Conservation (phyloP, 306 rosid species). For the Spatholobus suberectus region DNA sequence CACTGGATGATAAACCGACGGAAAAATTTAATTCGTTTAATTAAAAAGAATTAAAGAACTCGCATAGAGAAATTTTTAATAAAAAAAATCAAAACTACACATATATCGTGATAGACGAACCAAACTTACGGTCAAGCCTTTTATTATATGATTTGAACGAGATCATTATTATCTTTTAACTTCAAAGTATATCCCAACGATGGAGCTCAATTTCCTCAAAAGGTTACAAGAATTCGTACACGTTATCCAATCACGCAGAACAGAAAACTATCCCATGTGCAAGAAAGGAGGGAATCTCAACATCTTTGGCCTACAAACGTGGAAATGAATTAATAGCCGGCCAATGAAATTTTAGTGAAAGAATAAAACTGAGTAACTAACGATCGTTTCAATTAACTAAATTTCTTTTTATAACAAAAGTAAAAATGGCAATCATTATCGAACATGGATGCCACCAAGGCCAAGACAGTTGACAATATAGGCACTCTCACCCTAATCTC, state of each 20-base stretch:
- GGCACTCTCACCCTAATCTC: neutral
- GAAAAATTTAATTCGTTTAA: neutral
- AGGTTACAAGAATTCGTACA: neutral
- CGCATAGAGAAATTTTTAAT: too few species aligned
- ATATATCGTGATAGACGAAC: neutral
- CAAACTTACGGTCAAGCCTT: neutral
- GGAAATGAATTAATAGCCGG: slow-evolving; percentile 3
- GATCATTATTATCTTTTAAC: neutral
- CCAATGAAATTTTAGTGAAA: slow-evolving; percentile 26
- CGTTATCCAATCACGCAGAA: slow-evolving; percentile 31
- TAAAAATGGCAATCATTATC: slow-evolving; percentile 56
- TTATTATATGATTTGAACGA: neutral
- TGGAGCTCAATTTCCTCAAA: neutral
- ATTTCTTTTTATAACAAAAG: slow-evolving; percentile 2
- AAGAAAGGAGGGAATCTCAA: slow-evolving; percentile 26
- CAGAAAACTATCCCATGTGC: slow-evolving; percentile 35
- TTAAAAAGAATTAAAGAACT: too few species aligned
- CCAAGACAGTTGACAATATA: slow-evolving; percentile 54
- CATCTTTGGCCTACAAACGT: slow-evolving; percentile 33
- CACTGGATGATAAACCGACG: neutral
- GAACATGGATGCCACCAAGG: slow-evolving; percentile 92
- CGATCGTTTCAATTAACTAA: slow-evolving; percentile 8
- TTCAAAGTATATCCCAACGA: too few species aligned
- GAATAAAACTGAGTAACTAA: slow-evolving; percentile 13
- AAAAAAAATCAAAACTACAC: too few species aligned